A percentile compares a stretch with the other conserved stretches of the same genome.
These are phyloP conservation scores for Phoma sp. DNA, from an alignment of 2,329 filamentous ascomycete species.

Conservation along the genomic window DNA sequence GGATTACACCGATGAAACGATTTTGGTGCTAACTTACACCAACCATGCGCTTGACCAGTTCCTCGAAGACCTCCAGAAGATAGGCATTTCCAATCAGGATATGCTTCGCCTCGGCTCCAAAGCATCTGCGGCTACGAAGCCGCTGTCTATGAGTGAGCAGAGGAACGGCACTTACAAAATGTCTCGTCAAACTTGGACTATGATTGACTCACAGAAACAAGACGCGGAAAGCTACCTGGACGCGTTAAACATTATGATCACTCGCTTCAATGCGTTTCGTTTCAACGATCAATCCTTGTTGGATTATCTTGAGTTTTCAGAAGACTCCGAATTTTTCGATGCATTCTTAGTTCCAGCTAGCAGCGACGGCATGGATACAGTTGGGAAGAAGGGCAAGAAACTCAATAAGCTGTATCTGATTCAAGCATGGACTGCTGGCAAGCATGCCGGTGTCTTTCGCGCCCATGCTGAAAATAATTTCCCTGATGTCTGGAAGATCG, in stretches of 20 bases:
- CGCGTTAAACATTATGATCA: conserved; percentile 20
- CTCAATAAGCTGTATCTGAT: conserved; percentile 61
- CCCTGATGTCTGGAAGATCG: conserved; percentile 62
- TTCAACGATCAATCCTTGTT: conserved; percentile 42
- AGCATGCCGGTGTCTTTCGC: conserved; percentile 55
- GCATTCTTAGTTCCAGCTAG: conserved; percentile 62
- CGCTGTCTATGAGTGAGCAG: conserved; percentile 58
- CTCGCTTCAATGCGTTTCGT: conserved; percentile 14
- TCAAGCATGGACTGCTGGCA: conserved; percentile 60
- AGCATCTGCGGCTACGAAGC: conserved; percentile 57
- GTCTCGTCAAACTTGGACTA: conserved; percentile 44
- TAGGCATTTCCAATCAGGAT: conserved; percentile 58
- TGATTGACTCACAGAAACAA: conserved; percentile 54
- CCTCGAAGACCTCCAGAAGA: conserved; percentile 67
- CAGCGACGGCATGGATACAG: conserved; percentile 55
- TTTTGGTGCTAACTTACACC: conserved; percentile 74
- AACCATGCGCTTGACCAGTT: conserved; percentile 61
- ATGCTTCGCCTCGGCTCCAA: conserved; percentile 73
- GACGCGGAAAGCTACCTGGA: conserved; percentile 46
- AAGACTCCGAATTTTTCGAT: conserved; percentile 61
- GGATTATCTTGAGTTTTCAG: conserved; percentile 62
- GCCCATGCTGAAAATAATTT: conserved; percentile 35
- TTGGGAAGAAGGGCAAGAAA: conserved; percentile 57
- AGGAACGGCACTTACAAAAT: conserved; percentile 37
- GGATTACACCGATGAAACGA: conserved; percentile 56